Percentiles rank a stretch among this genome's conserved stretches.
phyloP scores from a whole-genome alignment of 2,329 filamentous ascomycete genomes.

The Sordariomycetes sp. region DNA sequence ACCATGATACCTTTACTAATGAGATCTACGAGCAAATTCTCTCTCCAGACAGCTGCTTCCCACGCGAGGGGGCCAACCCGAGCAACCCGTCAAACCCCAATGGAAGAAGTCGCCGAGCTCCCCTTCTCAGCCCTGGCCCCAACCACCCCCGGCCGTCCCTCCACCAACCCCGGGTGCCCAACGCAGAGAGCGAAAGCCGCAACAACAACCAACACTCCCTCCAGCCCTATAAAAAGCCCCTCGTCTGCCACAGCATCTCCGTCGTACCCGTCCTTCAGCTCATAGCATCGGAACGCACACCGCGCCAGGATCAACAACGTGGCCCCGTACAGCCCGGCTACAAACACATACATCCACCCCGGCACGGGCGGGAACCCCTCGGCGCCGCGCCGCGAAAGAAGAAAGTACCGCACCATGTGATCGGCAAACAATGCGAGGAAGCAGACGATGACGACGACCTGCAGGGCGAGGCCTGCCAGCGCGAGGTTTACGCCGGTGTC shows the following conservation, averaged over 20 bases:
- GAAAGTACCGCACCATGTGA: slow-evolving; percentile 34
- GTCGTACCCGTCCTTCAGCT: slow-evolving; percentile 52
- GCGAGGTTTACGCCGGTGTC: slow-evolving; percentile 25
- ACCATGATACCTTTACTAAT: no score
- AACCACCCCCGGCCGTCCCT: slow-evolving; percentile 8
- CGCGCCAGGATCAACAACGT: slow-evolving; percentile 51
- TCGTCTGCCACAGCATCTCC: slow-evolving; percentile 44
- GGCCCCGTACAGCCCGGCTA: slow-evolving; percentile 38
- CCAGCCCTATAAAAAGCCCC: slow-evolving; percentile 39
- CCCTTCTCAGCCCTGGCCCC: neutral
- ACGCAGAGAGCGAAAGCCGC: slow-evolving; percentile 24
- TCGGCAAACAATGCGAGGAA: slow-evolving; percentile 38
- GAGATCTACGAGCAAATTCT: no score
- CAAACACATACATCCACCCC: slow-evolving; percentile 30
- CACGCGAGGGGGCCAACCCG: neutral
- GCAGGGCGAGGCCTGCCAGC: slow-evolving; percentile 45
- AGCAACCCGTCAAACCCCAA: neutral
- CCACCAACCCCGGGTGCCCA: slow-evolving; percentile 30
- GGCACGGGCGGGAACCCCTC: slow-evolving; percentile 7
- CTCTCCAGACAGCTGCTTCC: no score
- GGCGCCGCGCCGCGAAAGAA: slow-evolving; percentile 9
- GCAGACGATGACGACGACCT: slow-evolving; percentile 42
- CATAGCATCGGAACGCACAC: slow-evolving; percentile 54
- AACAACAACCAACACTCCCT: slow-evolving; percentile 30
- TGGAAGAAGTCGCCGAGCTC: neutral